Conservation (phyloP, 2,329 filamentous ascomycete genomes). For the Cladosporium sp. region DNA sequence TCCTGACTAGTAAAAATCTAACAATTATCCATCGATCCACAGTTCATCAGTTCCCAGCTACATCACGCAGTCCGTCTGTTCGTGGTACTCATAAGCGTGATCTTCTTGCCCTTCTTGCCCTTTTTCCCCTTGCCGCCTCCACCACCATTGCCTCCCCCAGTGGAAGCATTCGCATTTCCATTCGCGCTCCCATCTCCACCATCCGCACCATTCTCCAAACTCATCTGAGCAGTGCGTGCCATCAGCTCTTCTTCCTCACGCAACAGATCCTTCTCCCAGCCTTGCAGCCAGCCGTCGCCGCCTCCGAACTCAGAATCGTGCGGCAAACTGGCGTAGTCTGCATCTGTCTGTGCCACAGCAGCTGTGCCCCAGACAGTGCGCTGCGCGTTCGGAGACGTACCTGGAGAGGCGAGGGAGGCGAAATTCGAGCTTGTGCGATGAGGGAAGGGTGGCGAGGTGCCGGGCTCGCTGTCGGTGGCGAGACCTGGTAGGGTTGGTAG, state of each 20-base stretch:
- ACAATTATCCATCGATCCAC: no score
- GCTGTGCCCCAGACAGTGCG: slow-evolving; percentile 93
- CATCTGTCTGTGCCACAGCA: slow-evolving; percentile 56
- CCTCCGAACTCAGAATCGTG: slow-evolving; percentile 35
- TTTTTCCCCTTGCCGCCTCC: slow-evolving; percentile 41
- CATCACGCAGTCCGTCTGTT: slow-evolving; percentile 14
- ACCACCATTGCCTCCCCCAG: no score
- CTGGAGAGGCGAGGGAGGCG: slow-evolving; percentile 68
- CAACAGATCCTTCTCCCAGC: slow-evolving; percentile 72
- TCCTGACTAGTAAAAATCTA: no score
- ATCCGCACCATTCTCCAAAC: slow-evolving; percentile 16
- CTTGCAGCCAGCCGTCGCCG: slow-evolving; percentile 84
- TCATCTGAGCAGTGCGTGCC: slow-evolving; percentile 43
- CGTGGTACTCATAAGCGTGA: slow-evolving; percentile 64
- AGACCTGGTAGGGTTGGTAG: slow-evolving; percentile 26
- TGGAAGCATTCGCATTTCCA: background rate
- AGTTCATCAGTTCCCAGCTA: no score
- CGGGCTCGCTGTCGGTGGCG: slow-evolving; percentile 20
- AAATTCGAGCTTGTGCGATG: slow-evolving; percentile 60
- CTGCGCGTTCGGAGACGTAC: slow-evolving; percentile 70
- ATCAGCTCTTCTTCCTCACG: slow-evolving; percentile 55
- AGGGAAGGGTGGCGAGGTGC: slow-evolving; percentile 43
- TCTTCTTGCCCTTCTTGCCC: slow-evolving; percentile 65
- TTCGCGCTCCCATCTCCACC: slow-evolving; percentile 18
- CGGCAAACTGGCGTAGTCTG: slow-evolving; percentile 44